Evolutionary conservation across 1,284 basidiomycete species (phyloP).

Genomic region (Puccinia horiana): DNA sequence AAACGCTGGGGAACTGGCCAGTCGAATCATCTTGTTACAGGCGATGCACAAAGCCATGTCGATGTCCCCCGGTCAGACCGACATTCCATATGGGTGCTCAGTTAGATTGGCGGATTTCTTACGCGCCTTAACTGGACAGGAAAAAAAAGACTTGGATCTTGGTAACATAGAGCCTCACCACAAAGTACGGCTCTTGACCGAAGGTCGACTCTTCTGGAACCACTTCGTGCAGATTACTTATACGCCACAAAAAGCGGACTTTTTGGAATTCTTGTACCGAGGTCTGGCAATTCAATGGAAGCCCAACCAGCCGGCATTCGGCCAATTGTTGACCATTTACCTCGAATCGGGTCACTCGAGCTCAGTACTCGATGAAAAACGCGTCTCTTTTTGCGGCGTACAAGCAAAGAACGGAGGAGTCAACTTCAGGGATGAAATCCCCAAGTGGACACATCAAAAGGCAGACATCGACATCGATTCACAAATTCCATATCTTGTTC

Average conservation of each 20-base stretch:
- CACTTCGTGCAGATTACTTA: neutral
- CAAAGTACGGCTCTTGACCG: neutral
- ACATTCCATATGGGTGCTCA: neutral
- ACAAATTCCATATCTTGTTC: neutral
- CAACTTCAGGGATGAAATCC: neutral
- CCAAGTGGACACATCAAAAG: neutral
- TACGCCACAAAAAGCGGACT: neutral
- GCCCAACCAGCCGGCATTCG: neutral
- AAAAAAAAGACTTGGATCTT: neutral
- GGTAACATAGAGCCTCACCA: neutral
- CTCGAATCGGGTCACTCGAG: neutral
- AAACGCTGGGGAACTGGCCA: neutral
- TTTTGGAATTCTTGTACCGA: neutral
- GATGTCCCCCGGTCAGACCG: neutral
- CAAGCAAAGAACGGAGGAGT: neutral
- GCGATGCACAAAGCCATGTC: neutral
- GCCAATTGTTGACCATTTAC: neutral
- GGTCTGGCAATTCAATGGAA: neutral
- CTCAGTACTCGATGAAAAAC: neutral
- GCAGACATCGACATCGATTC: neutral
- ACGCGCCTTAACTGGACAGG: neutral
- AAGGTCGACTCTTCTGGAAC: constrained; percentile 5
- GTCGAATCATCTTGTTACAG: neutral
- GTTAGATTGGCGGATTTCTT: constrained; percentile 8
- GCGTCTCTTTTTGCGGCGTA: neutral